These are phyloP conservation scores for Kodamaea leandrae DNA, from an alignment of 805 yeast genomes.

Conservation along the genomic window DNA sequence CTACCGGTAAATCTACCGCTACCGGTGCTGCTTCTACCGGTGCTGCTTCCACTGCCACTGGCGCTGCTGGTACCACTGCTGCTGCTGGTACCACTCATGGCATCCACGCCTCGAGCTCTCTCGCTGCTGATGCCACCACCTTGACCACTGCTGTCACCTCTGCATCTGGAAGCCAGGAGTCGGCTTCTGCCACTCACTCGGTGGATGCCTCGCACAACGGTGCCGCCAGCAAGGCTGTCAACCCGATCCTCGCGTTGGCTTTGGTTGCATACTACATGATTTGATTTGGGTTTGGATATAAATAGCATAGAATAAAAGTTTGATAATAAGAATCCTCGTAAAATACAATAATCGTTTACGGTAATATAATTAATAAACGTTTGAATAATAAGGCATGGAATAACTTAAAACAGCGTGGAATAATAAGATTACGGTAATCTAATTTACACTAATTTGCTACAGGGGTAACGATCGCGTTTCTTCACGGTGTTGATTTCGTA, in stretches of 20 bases:
- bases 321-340: too few relatives aligned
- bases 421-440: too few relatives aligned
- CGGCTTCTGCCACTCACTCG: conserved; percentile 1
- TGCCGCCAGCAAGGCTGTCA: conserved; percentile 2
- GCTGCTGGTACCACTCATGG: neutral
- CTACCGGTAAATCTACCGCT: neutral
- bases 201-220: neutral
- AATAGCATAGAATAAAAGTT: neutral
- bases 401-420: too few relatives aligned
- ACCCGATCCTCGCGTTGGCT: conserved; percentile 9
- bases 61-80: too few relatives aligned
- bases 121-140: conserved; percentile 1
- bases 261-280: conserved; percentile 9
- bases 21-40: neutral
- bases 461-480: too few relatives aligned
- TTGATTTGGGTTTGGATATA: too few relatives aligned
- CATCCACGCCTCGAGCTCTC: neutral
- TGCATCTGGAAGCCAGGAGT: conserved; percentile 1
- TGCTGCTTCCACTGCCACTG: neutral
- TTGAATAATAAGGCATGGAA: too few relatives aligned
- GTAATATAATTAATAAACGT: too few relatives aligned
- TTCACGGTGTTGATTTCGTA: too few relatives aligned
- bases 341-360: too few relatives aligned
- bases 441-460: too few relatives aligned
- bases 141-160: conserved; percentile 3